phyloP scores from a whole-genome alignment of 305 asterid genomes.

The Solanum hybrid region DNA sequence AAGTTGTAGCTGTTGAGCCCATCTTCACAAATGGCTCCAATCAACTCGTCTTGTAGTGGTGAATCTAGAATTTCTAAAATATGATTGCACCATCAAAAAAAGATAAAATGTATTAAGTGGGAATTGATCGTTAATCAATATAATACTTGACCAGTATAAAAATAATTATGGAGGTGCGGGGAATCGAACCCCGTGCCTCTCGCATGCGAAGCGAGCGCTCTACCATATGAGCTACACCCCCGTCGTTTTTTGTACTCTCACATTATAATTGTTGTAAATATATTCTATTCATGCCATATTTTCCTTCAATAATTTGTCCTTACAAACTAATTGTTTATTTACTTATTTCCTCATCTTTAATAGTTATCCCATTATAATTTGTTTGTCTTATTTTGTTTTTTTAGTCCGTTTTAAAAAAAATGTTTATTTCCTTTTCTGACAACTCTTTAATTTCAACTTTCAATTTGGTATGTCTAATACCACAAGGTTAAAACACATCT shows the following conservation, averaged over 20 bases:
- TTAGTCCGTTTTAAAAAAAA: fast-evolving
- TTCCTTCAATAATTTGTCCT: neutral
- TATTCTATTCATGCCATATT: neutral
- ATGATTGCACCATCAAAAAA: too few relatives aligned
- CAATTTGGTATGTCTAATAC: neutral
- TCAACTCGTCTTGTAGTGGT: neutral
- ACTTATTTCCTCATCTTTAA: neutral
- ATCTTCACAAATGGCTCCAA: neutral
- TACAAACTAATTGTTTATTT: neutral
- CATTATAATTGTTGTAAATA: neutral
- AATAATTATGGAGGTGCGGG: conserved; percentile 55
- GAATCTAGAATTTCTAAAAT: neutral
- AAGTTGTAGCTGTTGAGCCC: neutral
- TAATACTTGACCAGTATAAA: neutral
- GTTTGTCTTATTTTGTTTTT: neutral
- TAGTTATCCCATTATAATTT: neutral
- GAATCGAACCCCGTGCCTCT: conserved; percentile 97
- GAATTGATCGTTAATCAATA: neutral
- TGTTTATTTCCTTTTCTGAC: neutral
- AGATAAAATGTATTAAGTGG: neutral
- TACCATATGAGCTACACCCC: conserved; percentile 94
- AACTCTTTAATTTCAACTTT: neutral
- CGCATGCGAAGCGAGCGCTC: conserved; percentile 98
- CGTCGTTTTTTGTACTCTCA: fast-evolving
- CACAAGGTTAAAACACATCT: neutral